These are phyloP conservation scores for Fusarium nisikadoi DNA, from an alignment of 2,329 filamentous ascomycete species.

Conservation along the genomic window DNA sequence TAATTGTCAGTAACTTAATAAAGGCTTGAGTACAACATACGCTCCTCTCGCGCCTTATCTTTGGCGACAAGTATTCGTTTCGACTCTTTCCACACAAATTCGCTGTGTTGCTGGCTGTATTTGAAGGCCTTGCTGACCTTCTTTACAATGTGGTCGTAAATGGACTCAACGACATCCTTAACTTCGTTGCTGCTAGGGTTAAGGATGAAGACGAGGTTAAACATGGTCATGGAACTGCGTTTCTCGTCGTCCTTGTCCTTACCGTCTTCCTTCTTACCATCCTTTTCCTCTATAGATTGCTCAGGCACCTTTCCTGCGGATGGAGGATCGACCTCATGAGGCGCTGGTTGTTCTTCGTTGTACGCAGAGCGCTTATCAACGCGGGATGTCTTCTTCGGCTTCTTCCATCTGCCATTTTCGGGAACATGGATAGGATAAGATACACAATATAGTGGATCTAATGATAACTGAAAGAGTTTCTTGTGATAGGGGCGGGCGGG, in stretches of 20 bases:
- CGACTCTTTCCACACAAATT: conserved; percentile 92
- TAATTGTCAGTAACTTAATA: neutral
- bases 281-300: conserved; percentile 42
- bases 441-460: conserved; percentile 83
- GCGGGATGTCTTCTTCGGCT: conserved; percentile 64
- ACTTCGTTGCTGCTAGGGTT: conserved; percentile 82
- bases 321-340: conserved; percentile 45
- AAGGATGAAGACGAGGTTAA: conserved; percentile 94
- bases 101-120: conserved; percentile 88
- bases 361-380: conserved; percentile 50
- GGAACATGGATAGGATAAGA: conserved; percentile 86
- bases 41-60: conserved; percentile 80
- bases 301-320: conserved; percentile 43
- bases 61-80: conserved; percentile 84
- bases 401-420: conserved; percentile 82
- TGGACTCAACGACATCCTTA: conserved; percentile 75
- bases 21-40: conserved; percentile 50
- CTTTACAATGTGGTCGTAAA: conserved; percentile 90
- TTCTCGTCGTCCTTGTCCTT: conserved; percentile 65
- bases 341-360: conserved; percentile 46
- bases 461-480: conserved; percentile 80
- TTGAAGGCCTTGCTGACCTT: conserved; percentile 93
- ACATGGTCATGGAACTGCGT: conserved; percentile 88
- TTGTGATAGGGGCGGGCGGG: conserved; percentile 83
- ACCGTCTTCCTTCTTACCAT: conserved; percentile 45